Evolutionary conservation across 2,329 filamentous ascomycete genomes (phyloP).

Genomic region (Metarhizium brunneum): DNA sequence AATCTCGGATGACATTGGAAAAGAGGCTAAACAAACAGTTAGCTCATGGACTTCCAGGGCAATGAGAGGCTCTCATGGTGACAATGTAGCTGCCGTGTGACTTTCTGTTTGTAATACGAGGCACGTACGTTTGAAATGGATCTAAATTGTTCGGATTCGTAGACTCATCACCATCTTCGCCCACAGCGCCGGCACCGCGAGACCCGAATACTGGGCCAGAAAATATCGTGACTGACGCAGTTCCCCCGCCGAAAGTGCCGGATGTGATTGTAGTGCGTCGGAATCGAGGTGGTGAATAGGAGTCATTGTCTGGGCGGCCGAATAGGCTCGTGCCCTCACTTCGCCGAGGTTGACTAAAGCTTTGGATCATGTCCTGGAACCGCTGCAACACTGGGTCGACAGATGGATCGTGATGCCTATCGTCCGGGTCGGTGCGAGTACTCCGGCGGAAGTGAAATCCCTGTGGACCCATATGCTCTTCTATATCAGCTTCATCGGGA

Average conservation of each 20-base stretch:
- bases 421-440: slow-evolving; percentile 17
- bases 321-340: not conserved
- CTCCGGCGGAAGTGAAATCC: slow-evolving; percentile 31
- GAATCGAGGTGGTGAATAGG: slow-evolving; percentile 15
- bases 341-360: slow-evolving; percentile 17
- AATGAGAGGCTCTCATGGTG: not conserved
- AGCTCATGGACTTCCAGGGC: slow-evolving; percentile 1
- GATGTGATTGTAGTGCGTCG: slow-evolving; percentile 29
- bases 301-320: not conserved
- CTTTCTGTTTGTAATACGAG: not conserved
- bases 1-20: slow-evolving; percentile 31
- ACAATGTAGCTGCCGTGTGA: not conserved
- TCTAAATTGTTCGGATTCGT: slow-evolving; percentile 19
- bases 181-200: not conserved
- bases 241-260: slow-evolving; percentile 28
- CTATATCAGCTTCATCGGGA: slow-evolving; percentile 50
- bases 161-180: slow-evolving; percentile 1
- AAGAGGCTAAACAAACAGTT: slow-evolving; percentile 31
- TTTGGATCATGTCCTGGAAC: slow-evolving; percentile 35
- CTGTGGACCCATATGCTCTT: slow-evolving; percentile 37
- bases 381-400: slow-evolving; percentile 29
- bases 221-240: slow-evolving; percentile 40
- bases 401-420: slow-evolving; percentile 21
- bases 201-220: slow-evolving; percentile 23
- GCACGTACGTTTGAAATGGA: slow-evolving; percentile 40